A percentile compares a stretch with the other conserved stretches of the same genome.
Conservation (phyloP, 2,329 filamentous ascomycete genomes). For the Apiospora hydei region DNA sequence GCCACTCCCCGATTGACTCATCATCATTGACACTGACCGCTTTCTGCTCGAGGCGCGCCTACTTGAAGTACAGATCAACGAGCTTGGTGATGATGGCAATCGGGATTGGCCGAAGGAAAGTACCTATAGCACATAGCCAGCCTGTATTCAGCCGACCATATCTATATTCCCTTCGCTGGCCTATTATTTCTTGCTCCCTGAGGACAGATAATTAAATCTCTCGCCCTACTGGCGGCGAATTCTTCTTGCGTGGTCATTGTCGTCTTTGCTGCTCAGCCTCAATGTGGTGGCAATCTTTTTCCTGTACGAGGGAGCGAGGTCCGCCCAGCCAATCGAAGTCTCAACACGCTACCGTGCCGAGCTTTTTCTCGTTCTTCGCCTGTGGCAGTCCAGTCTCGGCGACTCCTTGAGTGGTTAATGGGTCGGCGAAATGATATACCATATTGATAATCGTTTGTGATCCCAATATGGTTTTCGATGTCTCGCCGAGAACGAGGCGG, state of each 20-base stretch:
- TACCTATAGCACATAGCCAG: background rate
- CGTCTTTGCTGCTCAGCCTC: background rate
- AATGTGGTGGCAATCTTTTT: background rate
- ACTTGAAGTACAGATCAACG: background rate
- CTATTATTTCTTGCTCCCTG: background rate
- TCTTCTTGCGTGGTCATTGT: background rate
- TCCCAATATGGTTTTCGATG: background rate
- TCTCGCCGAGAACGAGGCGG: background rate
- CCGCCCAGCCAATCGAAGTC: background rate
- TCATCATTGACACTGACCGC: background rate
- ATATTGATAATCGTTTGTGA: background rate
- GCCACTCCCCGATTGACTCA: constrained; percentile 1
- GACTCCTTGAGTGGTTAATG: background rate
- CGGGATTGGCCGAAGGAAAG: background rate
- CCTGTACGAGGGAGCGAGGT: background rate
- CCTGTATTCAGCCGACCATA: background rate
- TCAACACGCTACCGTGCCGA: background rate
- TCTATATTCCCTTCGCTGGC: background rate
- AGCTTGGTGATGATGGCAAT: background rate
- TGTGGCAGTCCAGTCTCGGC: constrained; percentile 1
- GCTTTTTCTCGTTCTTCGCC: background rate
- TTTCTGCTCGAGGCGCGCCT: background rate
- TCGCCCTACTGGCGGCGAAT: background rate
- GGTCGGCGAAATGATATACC: background rate
- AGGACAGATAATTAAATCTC: background rate